Base-by-base conservation (phyloP, 179 eudicot genomes). In the Carnegiea gigantea region DNA sequence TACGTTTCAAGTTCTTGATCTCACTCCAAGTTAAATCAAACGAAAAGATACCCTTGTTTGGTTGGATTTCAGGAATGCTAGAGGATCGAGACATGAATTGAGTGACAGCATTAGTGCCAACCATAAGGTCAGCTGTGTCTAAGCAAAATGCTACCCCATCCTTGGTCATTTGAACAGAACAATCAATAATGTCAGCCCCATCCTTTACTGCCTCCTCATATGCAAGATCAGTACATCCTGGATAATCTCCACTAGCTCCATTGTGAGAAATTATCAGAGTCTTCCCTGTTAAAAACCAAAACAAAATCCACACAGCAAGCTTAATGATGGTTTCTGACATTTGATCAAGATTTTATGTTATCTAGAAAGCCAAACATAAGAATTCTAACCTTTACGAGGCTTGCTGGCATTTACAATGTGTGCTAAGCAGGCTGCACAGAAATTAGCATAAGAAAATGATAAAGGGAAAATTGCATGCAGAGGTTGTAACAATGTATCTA, bases 161-260 rank as follows among this genome's bases (percentile, higher is more conserved):
- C 89, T 95, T 91, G 17, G 98, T 84, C 92, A 97, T 86, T 77
- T 97, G 99, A 44, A 97, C 98, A 4, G 93, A 88, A 84, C 99
- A 97, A 86, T 97, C 99, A 5, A 97, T 91, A 76, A 97, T 89
- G 87, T 97, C 98, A 9, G 94, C 94, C 14, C 98, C 99, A 77
- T 95, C 98, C 38, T 62, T 86, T 62, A 95, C 84, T 33, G 99
- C 99, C 85, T 90, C 92, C 83, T 97, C 91, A 53, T 95, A 97
- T 67, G 99, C 99, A 51, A 97, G 95, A 85, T 97, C 97, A 10
- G 95, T 90, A 82, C 92, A 81, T 21, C 92, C 90, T n/a, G 99
- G 83, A 72, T 87, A 95, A 57, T 91, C 92, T 75, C 95, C 97
- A 68, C 97, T 97, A 6, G 98, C 99, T 53, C 99, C 99, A 70